These are phyloP conservation scores for Sequoia sempervirens DNA, from an alignment of 75 land plant genomes.

Conservation along the genomic window DNA sequence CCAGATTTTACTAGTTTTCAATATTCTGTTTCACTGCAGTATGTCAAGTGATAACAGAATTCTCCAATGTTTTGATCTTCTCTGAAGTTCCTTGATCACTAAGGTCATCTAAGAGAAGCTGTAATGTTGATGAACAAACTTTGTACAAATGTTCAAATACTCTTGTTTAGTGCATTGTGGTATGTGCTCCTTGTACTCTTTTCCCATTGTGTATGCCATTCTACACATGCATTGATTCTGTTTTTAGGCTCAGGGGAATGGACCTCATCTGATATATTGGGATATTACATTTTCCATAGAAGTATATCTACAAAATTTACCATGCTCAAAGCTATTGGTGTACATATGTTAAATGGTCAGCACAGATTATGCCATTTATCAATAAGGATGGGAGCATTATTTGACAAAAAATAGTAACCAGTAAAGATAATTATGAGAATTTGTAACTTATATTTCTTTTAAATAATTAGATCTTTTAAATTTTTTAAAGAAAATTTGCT, in stretches of 20 bases:
- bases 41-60: neutral
- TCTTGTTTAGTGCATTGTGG: neutral
- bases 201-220: neutral
- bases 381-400: neutral
- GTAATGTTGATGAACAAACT: neutral
- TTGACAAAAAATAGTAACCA: neutral
- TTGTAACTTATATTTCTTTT: neutral
- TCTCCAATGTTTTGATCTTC: neutral
- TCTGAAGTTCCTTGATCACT: neutral
- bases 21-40: neutral
- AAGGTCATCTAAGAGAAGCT: neutral
- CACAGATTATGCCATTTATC: neutral
- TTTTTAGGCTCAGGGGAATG: neutral
- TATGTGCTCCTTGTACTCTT: neutral
- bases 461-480: neutral
- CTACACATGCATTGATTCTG: neutral
- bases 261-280: neutral
- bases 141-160: neutral
- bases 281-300: neutral
- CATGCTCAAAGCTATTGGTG: neutral
- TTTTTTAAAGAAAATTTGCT: neutral
- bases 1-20: neutral
- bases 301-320: neutral
- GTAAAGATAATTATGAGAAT: neutral
- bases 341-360: neutral